Percentiles rank a stretch among this genome's conserved stretches.
These are phyloP conservation scores for Globisporangium rhizosaccharum DNA, from an alignment of 352 stramenopile species.

Conservation along the genomic window DNA sequence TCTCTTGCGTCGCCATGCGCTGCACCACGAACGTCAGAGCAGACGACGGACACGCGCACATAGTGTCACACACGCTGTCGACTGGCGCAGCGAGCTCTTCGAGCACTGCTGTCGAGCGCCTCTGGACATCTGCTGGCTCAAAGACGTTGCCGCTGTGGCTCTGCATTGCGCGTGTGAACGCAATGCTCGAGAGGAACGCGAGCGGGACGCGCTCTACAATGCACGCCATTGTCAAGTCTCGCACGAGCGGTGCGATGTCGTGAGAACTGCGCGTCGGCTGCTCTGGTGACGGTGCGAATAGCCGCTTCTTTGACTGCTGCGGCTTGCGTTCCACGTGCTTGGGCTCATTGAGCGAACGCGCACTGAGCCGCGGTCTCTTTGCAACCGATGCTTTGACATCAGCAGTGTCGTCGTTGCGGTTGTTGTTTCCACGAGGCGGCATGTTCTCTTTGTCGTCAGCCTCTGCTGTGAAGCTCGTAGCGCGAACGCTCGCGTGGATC, in stretches of 20 bases:
- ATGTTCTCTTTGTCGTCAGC: slow-evolving; percentile 10
- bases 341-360: neutral
- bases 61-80: slow-evolving; percentile 1
- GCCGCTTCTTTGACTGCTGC: slow-evolving; percentile 2
- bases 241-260: neutral
- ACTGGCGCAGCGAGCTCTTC: neutral
- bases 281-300: slow-evolving; percentile 1
- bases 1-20: neutral
- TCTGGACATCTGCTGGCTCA: neutral
- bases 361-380: neutral
- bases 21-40: slow-evolving; percentile 10
- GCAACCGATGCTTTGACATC: neutral
- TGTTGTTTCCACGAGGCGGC: neutral
- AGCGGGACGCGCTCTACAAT: slow-evolving; percentile 12
- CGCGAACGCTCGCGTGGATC: neutral
- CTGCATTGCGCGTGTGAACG: slow-evolving; percentile 2
- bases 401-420: too few relatives aligned
- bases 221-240: slow-evolving; percentile 6
- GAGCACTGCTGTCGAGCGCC: neutral
- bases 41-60: neutral
- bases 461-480: neutral
- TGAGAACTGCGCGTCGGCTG: too few relatives aligned
- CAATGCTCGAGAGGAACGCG: slow-evolving; percentile 9
- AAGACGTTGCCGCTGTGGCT: neutral
- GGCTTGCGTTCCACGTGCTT: too few relatives aligned